Conservation (phyloP, 495 filamentous ascomycete genomes). For the Penicillium paradoxum region DNA sequence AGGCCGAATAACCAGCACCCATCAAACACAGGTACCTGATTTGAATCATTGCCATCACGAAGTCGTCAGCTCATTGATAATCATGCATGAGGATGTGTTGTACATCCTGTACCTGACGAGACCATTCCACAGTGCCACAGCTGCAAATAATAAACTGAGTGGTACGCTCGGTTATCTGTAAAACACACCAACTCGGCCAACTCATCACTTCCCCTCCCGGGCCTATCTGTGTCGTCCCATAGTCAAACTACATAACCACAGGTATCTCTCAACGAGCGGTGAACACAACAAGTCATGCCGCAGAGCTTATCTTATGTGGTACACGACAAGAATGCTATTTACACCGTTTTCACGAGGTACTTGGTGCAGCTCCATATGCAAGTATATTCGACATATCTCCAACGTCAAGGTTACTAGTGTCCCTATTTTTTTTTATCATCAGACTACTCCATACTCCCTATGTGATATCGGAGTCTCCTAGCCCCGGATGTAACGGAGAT, state of each 20-base stretch:
- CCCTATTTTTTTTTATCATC: no score
- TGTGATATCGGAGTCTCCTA: not conserved
- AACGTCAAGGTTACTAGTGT: no score
- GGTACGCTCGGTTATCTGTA: not conserved
- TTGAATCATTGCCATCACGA: not conserved
- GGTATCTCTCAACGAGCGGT: constrained; percentile 4
- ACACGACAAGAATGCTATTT: constrained; percentile 2
- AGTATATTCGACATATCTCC: not conserved
- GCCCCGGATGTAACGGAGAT: not conserved
- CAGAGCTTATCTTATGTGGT: not conserved
- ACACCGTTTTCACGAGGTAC: not conserved
- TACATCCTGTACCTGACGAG: constrained; percentile 8
- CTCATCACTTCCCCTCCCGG: constrained; percentile 2
- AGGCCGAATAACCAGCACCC: not conserved
- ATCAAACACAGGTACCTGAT: not conserved
- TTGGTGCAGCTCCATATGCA: not conserved
- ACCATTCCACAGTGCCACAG: not conserved
- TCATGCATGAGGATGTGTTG: constrained; percentile 8
- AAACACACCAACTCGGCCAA: constrained; percentile 2
- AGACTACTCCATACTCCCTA: no score
- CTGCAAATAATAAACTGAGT: not conserved
- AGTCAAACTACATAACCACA: not conserved
- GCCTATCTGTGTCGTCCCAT: not conserved
- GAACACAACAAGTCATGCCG: constrained; percentile 1
- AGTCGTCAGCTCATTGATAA: constrained; percentile 1